Conservation (phyloP, 169 alveolate species). For the Babesia ovata region DNA sequence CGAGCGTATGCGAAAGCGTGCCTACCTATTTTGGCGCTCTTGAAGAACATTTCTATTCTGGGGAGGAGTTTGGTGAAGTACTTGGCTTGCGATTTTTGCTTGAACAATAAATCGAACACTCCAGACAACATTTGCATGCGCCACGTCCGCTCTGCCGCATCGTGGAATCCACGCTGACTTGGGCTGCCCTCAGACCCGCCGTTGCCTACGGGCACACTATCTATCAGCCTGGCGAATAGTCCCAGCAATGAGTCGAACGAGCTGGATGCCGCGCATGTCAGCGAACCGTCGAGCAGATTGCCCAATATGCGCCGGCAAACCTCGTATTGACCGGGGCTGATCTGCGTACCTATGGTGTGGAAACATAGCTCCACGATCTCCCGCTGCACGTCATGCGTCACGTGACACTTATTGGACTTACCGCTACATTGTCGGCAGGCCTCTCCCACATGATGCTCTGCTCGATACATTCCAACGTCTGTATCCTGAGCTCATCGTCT, state of each 20-base stretch:
- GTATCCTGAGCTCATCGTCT: not conserved
- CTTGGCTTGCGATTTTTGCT: constrained; percentile 6
- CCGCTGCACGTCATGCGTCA: constrained; percentile 3
- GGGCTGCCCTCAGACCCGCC: not conserved
- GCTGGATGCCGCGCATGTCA: not conserved
- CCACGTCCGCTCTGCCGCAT: constrained; percentile 12
- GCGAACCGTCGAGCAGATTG: constrained; percentile 2
- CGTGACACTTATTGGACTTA: not conserved
- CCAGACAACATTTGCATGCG: constrained; percentile 12
- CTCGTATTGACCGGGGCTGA: not conserved
- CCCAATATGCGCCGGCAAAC: not conserved
- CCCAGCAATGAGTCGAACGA: constrained; percentile 15
- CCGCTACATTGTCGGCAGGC: constrained; percentile 18
- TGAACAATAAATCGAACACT: constrained; percentile 29
- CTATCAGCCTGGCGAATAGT: constrained; percentile 8
- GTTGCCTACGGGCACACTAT: not conserved
- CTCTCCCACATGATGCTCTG: constrained; percentile 2
- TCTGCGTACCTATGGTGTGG: constrained; percentile 3
- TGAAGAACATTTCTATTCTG: constrained; percentile 16
- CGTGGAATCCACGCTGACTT: not conserved
- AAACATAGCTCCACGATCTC: constrained; percentile 16
- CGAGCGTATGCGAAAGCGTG: not conserved
- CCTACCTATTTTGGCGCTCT: constrained; percentile 17
- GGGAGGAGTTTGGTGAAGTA: constrained; percentile 43
- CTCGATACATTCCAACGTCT: not conserved